Base-by-base conservation (phyloP, 805 yeast genomes). In the Zygotorulaspora sp. region DNA sequence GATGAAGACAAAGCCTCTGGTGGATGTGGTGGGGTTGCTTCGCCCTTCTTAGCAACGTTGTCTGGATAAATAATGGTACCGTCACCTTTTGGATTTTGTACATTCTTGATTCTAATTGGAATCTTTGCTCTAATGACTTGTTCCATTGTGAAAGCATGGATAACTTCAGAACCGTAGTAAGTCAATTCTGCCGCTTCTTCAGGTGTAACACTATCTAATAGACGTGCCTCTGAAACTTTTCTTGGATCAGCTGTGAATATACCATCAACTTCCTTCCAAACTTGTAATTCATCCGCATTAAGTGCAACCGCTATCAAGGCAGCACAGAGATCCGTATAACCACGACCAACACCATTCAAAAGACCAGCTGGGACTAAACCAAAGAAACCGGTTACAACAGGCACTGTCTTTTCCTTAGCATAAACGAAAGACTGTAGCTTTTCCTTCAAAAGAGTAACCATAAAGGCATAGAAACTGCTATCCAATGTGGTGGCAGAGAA, bases 221-320 rank as follows among this genome's bases (percentile, higher is more conserved):
- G 69, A 51, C 95, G 73, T 3, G 98, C 98, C 39, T 77, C 78
- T 24, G 88, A 82, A 19, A 92, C 97, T 54, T 92, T 92, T 44
- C 98, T 73, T 27, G 98, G 98, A 61, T 92, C 98, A 2, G 98
- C 98, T 0, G 97, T 89, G 69, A 92, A 92, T 26, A 92, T 92
- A 53, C 98, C 98, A 61, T 92, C 98, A 36, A 92, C 98, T 68
- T 92, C 98, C 55, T 92, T 92, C 98, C 98, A 92, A 34, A 92
- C 86, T 67, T 92, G 98, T 45, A 92, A 71, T 65, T 92, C 98
- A 30, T 87, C 94, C 4, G 97, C 97, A 45, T 73, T 77, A 34
- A 83, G 65, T 1, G 97, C 98, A 19, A 92, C 97, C 0, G 98
- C 96, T 26, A 88, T 75, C 55, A 92, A 72, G 1, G 97, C 98